Evolutionary conservation across 352 stramenopile genomes (phyloP), one percentile per base, ranked within the genome.

Genomic region (Phytopythium helicoides): DNA sequence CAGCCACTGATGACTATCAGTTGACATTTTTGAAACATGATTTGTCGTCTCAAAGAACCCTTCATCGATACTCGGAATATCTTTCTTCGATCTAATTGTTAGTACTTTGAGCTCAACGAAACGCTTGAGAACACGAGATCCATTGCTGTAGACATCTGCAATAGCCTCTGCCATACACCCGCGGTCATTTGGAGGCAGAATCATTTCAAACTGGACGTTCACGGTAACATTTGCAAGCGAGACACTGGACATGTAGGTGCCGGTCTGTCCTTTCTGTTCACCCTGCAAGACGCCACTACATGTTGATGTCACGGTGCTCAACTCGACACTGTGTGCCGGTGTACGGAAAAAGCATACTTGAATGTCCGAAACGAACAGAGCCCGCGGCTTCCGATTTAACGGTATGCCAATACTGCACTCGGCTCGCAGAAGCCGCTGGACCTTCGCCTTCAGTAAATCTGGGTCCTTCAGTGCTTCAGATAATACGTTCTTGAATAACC

Each of bases 361-460:
- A 1, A 71, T 45, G 1, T 36, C 21, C 18, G 80, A 62, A 23
- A 85, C 68, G 18, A 57, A 31, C 2, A 81, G 67, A n/a, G 65
- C 28, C 19, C 74, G 62, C n/a, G 73, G 69, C 41, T 76, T 85
- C 11, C 60, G 59, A 40, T 72, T 64, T 10, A 81, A 53, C 2
- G 67, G 68, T 38, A 79, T 49, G 35, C 66, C 48, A 0, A 61
- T 48, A 19, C 56, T 71, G 16, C 60, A 68, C 12, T 73, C 58
- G 0, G 63, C 63, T 8, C 77, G 70, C 10, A 88, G 40, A 3
- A 75, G 35, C 33, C 61, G 58, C 52, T 86, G 74, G 37, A 86
- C 36, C 18, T 85, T 37, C 21, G 10, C 19, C 3, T 49, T 51
- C 16, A 71, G 67, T 15, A 12, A 40, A 0, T 26, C 16, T 10